Evolutionary conservation across 1,139 yeast genomes (phyloP), one percentile per base, ranked within the genome.

Genomic region (Hansenula lynferdii): DNA sequence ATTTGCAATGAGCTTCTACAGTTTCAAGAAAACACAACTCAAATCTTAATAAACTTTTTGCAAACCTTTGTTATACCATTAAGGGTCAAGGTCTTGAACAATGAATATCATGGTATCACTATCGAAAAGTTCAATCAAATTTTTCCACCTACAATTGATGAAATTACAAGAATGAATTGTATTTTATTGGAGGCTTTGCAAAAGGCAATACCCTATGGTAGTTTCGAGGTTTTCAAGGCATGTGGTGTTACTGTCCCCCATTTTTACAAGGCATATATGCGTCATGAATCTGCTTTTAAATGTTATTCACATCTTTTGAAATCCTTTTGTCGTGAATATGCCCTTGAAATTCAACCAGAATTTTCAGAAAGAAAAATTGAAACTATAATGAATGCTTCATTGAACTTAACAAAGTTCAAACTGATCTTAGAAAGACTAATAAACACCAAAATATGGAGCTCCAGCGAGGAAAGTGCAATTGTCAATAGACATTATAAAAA

Each of bases 111-210:
- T 6, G 64, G 62, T 9, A 47, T 74, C 40, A 67, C 77, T 1
- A 79, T 86, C 9, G 64, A 80, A 2, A 77, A 77, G 49, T 68
- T 89, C 28, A 90, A 90, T 58, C 70, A 78, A 37, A 72, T 87
- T 1, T 87, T 90, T 56, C 97, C 97, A 3, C 97, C 97, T 1
- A 90, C 97, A 0, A 84, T 90, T 24, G 97, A 90, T 60, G 97
- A 90, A 62, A 80, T 90, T 19, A 85, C 95, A 15, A 70, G 97
- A 51, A 80, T 90, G 30, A 89, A 89, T 56, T 85, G 95, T 56
- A 79, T 90, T 6, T 76, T 87, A 42, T 74, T 84, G 47, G 95
- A 85, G 50, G 77, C 94, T 17, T 63, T 90, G 41, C 75, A 75
- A 39, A 64, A 74, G 17, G 94, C 97, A 0, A 55, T 69, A 3